A percentile compares a stretch with the other conserved stretches of the same genome.
phyloP scores from a whole-genome alignment of 2,329 filamentous ascomycete genomes.

The Ambrosiella beaveri region DNA sequence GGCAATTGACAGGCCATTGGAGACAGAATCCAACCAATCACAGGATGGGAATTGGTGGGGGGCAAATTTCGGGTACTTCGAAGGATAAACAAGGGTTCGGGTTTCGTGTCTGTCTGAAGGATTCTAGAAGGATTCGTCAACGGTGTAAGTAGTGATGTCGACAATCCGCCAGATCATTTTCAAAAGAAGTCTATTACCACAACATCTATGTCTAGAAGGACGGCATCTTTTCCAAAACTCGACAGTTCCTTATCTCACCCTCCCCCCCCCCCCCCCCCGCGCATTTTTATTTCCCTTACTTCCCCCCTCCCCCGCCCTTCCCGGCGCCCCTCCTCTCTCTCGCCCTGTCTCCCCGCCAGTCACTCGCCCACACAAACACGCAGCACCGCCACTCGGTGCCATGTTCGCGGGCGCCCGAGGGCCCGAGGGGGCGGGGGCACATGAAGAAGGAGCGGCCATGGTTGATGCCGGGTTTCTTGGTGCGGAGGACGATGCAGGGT shows the following conservation, averaged over 20 bases:
- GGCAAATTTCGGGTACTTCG: constrained; percentile 1
- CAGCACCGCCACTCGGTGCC: constrained; percentile 74
- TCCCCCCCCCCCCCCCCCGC: not conserved
- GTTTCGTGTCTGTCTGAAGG: not conserved
- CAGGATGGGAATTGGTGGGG: not conserved
- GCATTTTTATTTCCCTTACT: no score
- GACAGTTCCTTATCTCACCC: no score
- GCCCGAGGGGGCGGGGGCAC: constrained; percentile 58
- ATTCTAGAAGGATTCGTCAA: no score
- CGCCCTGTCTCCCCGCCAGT: constrained; percentile 24
- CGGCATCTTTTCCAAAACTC: no score
- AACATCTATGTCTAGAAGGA: no score
- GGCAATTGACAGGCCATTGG: not conserved
- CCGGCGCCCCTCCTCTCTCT: not conserved
- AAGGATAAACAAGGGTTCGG: not conserved
- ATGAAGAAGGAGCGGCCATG: constrained; percentile 50
- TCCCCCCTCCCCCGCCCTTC: not conserved
- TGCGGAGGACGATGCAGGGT: constrained; percentile 65
- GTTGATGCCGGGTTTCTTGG: constrained; percentile 81
- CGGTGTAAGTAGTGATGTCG: no score
- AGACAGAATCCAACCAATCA: not conserved
- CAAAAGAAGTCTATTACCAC: no score
- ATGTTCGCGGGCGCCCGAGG: constrained; percentile 67
- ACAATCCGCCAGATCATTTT: no score
- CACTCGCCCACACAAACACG: constrained; percentile 61